These are phyloP conservation scores for Phytophthora hibernalis DNA, from an alignment of 352 stramenopile genomes.

Conservation along the genomic window DNA sequence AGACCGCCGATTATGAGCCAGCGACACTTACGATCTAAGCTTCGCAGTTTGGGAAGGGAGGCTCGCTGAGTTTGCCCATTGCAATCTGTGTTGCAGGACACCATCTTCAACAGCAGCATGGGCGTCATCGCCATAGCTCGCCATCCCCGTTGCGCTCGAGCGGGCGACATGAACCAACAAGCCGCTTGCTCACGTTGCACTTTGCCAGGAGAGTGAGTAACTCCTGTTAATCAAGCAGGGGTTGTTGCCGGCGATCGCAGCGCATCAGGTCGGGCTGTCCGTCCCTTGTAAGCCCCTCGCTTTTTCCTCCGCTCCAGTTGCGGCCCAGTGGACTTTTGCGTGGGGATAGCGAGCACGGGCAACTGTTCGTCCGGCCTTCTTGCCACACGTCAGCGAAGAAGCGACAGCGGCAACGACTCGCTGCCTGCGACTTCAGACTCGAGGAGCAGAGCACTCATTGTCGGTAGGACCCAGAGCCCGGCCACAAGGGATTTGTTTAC, in stretches of 20 bases:
- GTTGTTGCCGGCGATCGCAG: conserved; percentile 17
- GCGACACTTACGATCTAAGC: conserved; percentile 12
- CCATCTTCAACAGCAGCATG: conserved; percentile 12
- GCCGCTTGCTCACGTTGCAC: conserved; percentile 2
- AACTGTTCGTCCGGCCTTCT: conserved; percentile 5
- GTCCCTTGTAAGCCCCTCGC: neutral
- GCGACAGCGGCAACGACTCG: neutral
- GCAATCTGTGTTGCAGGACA: conserved; percentile 2
- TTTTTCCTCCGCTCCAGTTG: conserved; percentile 1
- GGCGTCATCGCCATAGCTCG: neutral
- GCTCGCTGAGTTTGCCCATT: neutral
- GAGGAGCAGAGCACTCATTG: conserved; percentile 15
- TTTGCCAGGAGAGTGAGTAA: conserved; percentile 2
- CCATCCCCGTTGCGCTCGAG: conserved; percentile 20
- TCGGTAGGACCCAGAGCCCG: conserved; percentile 28
- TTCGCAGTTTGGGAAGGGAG: neutral
- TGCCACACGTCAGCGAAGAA: conserved; percentile 2
- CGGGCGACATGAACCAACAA: neutral
- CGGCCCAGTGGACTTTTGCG: neutral
- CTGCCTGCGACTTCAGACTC: neutral
- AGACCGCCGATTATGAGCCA: conserved; percentile 1
- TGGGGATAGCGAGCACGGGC: neutral
- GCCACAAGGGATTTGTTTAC: conserved; percentile 27
- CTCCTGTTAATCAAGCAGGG: conserved; percentile 12
- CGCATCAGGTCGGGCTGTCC: conserved; percentile 34